A percentile compares a stretch with the other conserved stretches of the same genome.
phyloP scores from a whole-genome alignment of 306 rosid genomes.

The Medicago lupulina region DNA sequence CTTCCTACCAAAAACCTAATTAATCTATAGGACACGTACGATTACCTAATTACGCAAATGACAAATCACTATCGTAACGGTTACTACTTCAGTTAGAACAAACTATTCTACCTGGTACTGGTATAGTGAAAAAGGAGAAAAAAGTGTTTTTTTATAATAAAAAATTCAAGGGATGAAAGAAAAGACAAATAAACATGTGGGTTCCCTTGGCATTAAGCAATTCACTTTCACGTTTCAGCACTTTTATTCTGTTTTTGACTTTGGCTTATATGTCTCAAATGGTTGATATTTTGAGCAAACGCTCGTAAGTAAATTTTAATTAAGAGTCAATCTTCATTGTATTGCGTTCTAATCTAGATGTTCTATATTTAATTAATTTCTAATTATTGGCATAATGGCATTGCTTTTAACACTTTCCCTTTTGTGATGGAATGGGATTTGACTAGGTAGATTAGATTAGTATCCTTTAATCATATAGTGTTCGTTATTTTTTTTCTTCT shows the following conservation, averaged over 20 bases:
- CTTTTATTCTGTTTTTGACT: conserved; percentile 46
- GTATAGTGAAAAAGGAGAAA: conserved; percentile 4
- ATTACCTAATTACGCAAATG: not conserved
- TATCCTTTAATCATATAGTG: conserved; percentile 38
- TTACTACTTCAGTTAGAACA: conserved; percentile 31
- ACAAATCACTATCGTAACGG: conserved; percentile 30
- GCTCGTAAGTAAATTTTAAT: conserved; percentile 9
- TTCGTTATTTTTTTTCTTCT: conserved; percentile 47
- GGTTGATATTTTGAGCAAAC: conserved; percentile 31
- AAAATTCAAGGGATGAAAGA: conserved; percentile 3
- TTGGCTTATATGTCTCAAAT: conserved; percentile 5
- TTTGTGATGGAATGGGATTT: conserved; percentile 39
- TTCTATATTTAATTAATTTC: conserved; percentile 21
- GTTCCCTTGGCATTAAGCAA: conserved; percentile 34
- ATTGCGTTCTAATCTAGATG: conserved; percentile 31
- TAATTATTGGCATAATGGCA: conserved; percentile 34
- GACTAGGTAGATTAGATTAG: conserved; percentile 39
- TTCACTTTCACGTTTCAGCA: conserved; percentile 35
- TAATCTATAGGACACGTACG: conserved; percentile 7
- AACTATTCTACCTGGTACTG: not conserved
- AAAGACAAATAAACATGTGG: conserved; percentile 44
- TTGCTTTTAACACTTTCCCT: conserved; percentile 23
- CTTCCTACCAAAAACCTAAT: not conserved
- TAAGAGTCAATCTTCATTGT: conserved; percentile 32
- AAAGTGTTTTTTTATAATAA: not conserved